Evolutionary conservation across 164 flowering plant species (phyloP).

Genomic region (grape (Vitis vinifera)): DNA sequence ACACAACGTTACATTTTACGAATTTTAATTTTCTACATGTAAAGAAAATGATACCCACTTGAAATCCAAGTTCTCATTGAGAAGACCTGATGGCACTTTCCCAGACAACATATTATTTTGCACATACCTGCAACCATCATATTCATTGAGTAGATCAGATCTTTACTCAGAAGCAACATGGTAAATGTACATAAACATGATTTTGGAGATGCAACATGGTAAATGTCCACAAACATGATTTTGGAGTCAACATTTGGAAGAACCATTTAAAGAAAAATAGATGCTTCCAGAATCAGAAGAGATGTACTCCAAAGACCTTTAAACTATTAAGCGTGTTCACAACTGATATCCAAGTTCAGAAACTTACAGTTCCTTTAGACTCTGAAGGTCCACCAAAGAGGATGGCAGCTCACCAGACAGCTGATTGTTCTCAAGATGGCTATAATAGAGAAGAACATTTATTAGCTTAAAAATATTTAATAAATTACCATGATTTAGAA

Average conservation of each 20-base stretch:
- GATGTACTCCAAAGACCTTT: not conserved
- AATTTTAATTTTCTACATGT: not conserved
- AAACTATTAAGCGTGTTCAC: too few species aligned
- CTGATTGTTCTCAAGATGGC: slow-evolving; percentile 93
- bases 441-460: slow-evolving; percentile 23
- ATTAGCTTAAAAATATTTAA: slow-evolving; percentile 3
- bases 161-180: not conserved
- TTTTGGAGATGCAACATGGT: too few species aligned
- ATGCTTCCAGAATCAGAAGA: not conserved
- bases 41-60: slow-evolving; percentile 58
- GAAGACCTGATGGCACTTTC: slow-evolving; percentile 65
- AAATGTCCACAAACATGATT: too few species aligned
- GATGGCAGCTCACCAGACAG: slow-evolving; percentile 85
- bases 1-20: not conserved
- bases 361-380: slow-evolving; percentile 85
- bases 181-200: not conserved
- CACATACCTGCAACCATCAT: slow-evolving; percentile 68
- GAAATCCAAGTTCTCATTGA: slow-evolving; percentile 37
- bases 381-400: slow-evolving; percentile 55
- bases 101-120: slow-evolving; percentile 88
- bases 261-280: not conserved
- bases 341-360: slow-evolving; percentile 3
- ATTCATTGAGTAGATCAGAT: slow-evolving; percentile 11
- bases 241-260: not conserved
- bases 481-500: not conserved